Conservation (phyloP, 352 stramenopile species). For the Globisporangium canariense region DNA sequence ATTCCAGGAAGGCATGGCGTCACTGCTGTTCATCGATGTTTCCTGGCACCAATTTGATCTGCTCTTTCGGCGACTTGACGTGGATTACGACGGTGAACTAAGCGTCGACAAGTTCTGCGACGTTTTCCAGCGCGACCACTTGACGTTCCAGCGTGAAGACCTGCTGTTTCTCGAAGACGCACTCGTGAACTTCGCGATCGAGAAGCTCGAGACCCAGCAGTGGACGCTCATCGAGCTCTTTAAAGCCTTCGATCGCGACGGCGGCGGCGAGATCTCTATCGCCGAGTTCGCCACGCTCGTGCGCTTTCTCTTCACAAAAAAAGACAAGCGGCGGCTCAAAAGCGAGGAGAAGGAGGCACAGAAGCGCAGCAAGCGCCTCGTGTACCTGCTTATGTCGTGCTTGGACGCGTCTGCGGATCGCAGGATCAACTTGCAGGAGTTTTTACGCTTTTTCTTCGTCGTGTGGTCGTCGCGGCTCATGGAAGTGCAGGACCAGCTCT, state of each 20-base stretch:
- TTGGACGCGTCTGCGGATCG: slow-evolving; percentile 43
- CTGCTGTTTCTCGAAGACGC: slow-evolving; percentile 35
- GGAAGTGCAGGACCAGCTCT: slow-evolving; percentile 44
- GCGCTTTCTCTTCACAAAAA: slow-evolving; percentile 34
- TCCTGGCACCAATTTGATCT: slow-evolving; percentile 56
- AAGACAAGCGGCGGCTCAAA: slow-evolving; percentile 19
- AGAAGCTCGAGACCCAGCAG: slow-evolving; percentile 41
- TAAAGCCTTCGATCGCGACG: slow-evolving; percentile 46
- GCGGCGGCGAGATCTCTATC: slow-evolving; percentile 40
- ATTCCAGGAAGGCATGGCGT: slow-evolving; percentile 36
- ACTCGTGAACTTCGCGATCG: slow-evolving; percentile 40
- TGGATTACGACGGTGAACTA: slow-evolving; percentile 33
- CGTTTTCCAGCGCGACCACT: slow-evolving; percentile 27
- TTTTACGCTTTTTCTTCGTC: slow-evolving; percentile 52
- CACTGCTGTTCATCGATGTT: slow-evolving; percentile 34
- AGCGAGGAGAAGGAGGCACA: slow-evolving; percentile 14
- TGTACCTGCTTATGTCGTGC: slow-evolving; percentile 49
- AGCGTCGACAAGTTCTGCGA: slow-evolving; percentile 35
- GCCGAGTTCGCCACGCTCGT: slow-evolving; percentile 49
- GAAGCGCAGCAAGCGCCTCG: slow-evolving; percentile 33
- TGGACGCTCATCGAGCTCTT: slow-evolving; percentile 47
- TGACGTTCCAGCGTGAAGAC: slow-evolving; percentile 30
- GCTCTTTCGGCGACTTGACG: slow-evolving; percentile 43
- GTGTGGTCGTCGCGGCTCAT: slow-evolving; percentile 50
- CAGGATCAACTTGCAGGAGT: slow-evolving; percentile 39